A percentile compares a stretch with the other conserved stretches of the same genome.
Conservation (phyloP, 768 basidiomycete species). For the Kwoniella bestiolae region DNA sequence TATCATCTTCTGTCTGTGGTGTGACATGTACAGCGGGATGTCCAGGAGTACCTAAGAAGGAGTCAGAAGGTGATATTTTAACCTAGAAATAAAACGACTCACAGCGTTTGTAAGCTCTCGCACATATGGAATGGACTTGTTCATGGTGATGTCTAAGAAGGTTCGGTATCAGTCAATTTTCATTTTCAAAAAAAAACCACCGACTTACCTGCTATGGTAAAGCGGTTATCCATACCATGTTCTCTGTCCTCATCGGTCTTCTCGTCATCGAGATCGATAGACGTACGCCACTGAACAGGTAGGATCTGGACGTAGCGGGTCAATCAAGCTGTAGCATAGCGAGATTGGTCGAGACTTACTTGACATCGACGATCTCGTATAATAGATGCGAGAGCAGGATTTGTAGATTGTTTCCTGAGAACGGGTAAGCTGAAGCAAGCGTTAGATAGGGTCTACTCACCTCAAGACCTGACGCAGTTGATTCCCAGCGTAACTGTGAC, state of each 20-base stretch:
- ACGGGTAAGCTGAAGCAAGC: slow-evolving; percentile 28
- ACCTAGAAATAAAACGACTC: slow-evolving; percentile 9
- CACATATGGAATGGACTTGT: slow-evolving; percentile 60
- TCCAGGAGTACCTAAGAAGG: slow-evolving; percentile 53
- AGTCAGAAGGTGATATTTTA: no score
- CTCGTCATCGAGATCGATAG: slow-evolving; percentile 55
- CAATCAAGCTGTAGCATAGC: background rate
- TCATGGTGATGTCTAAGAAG: slow-evolving; percentile 58
- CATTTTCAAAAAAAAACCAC: slow-evolving; percentile 13
- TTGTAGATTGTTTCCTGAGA: slow-evolving; percentile 57
- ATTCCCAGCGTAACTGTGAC: slow-evolving; percentile 57
- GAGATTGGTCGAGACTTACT: slow-evolving; percentile 4
- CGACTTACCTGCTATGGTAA: slow-evolving; percentile 54
- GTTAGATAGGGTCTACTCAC: no score
- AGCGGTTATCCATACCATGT: slow-evolving; percentile 60
- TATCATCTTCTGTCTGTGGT: slow-evolving; percentile 60
- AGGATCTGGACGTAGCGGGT: slow-evolving; percentile 48
- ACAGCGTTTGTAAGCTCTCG: slow-evolving; percentile 61
- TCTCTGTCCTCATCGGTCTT: slow-evolving; percentile 56
- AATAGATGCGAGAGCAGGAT: slow-evolving; percentile 59
- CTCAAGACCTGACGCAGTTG: slow-evolving; percentile 58
- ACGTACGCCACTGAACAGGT: slow-evolving; percentile 61
- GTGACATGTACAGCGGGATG: slow-evolving; percentile 61
- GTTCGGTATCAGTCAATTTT: background rate
- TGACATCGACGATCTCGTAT: slow-evolving; percentile 60